phyloP scores from a whole-genome alignment of 345 rosid genomes.

The Linum usitatissimum region DNA sequence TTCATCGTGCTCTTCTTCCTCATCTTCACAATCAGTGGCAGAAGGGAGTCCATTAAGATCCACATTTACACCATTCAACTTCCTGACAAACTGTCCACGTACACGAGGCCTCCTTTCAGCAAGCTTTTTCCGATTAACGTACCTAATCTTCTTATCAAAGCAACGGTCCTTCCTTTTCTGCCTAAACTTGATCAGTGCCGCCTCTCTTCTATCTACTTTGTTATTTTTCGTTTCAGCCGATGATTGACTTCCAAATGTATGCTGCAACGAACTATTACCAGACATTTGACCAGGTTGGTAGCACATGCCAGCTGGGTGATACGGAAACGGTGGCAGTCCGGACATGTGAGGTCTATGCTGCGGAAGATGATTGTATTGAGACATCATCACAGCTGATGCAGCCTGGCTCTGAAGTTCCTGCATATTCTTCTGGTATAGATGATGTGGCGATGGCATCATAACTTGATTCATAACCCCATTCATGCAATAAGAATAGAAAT shows the following conservation, averaged over 20 bases:
- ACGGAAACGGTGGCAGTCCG: slow-evolving; percentile 62
- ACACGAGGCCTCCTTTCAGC: slow-evolving; percentile 99
- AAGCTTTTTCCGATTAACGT: slow-evolving; percentile 76
- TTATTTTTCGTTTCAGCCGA: slow-evolving; percentile 42
- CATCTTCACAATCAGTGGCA: slow-evolving; percentile 57
- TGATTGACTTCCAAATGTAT: slow-evolving; percentile 43
- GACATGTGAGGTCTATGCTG: slow-evolving; percentile 46
- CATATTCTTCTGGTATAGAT: slow-evolving; percentile 39
- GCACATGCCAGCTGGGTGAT: slow-evolving; percentile 54
- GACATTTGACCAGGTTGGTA: slow-evolving; percentile 60
- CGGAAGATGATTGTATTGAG: slow-evolving; percentile 62
- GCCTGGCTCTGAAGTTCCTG: slow-evolving; percentile 43
- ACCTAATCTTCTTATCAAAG: slow-evolving; percentile 92
- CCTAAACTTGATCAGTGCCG: slow-evolving; percentile 81
- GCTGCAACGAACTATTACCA: slow-evolving; percentile 41
- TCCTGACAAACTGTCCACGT: slow-evolving; percentile 94
- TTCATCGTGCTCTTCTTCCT: slow-evolving; percentile 50
- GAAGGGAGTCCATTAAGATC: slow-evolving; percentile 82
- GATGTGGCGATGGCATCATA: slow-evolving; percentile 48
- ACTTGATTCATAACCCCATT: slow-evolving; percentile 70
- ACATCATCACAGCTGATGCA: slow-evolving; percentile 31
- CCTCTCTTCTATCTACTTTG: slow-evolving; percentile 78
- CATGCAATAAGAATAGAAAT: slow-evolving; percentile 57
- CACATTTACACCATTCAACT: slow-evolving; percentile 64
- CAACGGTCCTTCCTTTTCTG: slow-evolving; percentile 91